Evolutionary conservation across 257 asterid genomes (phyloP).

Genomic region (Primulina eburnea): DNA sequence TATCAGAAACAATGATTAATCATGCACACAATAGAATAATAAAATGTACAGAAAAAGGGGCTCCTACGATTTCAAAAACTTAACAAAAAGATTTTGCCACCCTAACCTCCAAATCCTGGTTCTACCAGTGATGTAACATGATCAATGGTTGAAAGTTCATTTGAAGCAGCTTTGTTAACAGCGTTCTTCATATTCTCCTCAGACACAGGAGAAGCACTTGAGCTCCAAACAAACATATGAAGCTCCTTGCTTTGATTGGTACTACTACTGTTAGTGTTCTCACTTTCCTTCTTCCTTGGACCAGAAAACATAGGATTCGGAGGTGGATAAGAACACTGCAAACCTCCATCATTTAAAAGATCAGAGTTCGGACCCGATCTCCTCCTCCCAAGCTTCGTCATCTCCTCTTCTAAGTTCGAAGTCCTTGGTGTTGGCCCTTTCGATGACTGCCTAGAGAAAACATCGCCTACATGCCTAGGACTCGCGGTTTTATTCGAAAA

Average conservation of each 20-base stretch:
- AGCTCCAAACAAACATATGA: conserved; percentile 94
- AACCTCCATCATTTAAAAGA: conserved; percentile 32
- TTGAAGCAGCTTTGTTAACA: conserved; percentile 41
- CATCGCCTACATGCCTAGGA: conserved; percentile 78
- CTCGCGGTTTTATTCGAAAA: conserved; percentile 72
- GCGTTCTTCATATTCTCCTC: conserved; percentile 63
- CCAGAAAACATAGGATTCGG: conserved; percentile 79
- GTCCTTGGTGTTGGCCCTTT: conserved; percentile 85
- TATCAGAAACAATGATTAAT: not conserved
- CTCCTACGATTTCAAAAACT: not conserved
- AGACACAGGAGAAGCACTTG: conserved; percentile 88
- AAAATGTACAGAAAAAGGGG: too few relatives aligned
- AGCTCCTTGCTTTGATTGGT: conserved; percentile 58
- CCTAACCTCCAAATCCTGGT: conserved; percentile 27
- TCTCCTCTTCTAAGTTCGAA: conserved; percentile 83
- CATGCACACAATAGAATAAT: not conserved
- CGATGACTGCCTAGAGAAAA: conserved; percentile 64
- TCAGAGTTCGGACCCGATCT: conserved; percentile 80
- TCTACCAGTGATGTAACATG: conserved; percentile 49
- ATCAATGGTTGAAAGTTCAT: conserved; percentile 45
- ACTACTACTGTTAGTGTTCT: conserved; percentile 18
- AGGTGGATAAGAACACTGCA: conserved; percentile 55
- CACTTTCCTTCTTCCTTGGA: conserved; percentile 55
- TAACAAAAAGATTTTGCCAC: too few relatives aligned
- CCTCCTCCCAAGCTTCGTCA: conserved; percentile 52